Conservation (phyloP, 1,139 yeast species). For the Hansenula lynferdii region DNA sequence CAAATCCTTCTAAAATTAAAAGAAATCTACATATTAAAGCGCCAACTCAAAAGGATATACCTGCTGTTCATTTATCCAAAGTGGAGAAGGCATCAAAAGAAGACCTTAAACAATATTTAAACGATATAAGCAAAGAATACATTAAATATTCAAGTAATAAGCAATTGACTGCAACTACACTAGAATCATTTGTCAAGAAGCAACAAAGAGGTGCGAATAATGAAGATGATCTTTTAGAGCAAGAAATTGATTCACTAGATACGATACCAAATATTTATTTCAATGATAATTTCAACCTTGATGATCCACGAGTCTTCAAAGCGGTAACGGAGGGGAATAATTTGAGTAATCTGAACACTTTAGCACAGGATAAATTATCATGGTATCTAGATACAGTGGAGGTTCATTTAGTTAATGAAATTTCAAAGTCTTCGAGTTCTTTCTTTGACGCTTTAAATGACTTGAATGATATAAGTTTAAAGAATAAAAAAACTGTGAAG, state of each 20-base stretch:
- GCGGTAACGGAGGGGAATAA: slow-evolving; percentile 58
- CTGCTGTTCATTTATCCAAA: slow-evolving; percentile 69
- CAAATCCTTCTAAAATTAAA: slow-evolving; percentile 19
- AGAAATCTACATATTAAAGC: slow-evolving; percentile 43
- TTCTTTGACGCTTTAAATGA: slow-evolving; percentile 84
- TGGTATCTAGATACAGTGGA: slow-evolving; percentile 85
- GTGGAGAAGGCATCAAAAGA: slow-evolving; percentile 45
- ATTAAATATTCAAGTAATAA: slow-evolving; percentile 38
- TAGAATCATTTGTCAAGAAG: slow-evolving; percentile 23
- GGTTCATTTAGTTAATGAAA: slow-evolving; percentile 72
- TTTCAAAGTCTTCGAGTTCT: slow-evolving; percentile 76
- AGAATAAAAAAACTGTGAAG: slow-evolving; percentile 48
- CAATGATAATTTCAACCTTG: slow-evolving; percentile 67
- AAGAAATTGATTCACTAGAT: slow-evolving; percentile 12
- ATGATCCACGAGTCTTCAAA: slow-evolving; percentile 82
- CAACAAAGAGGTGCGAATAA: slow-evolving; percentile 23
- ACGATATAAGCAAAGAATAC: slow-evolving; percentile 48
- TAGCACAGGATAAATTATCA: slow-evolving; percentile 76
- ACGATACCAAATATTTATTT: slow-evolving; percentile 68
- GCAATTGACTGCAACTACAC: slow-evolving; percentile 36
- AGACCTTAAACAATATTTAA: slow-evolving; percentile 45
- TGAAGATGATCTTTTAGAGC: slow-evolving; percentile 10
- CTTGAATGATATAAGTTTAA: slow-evolving; percentile 51
- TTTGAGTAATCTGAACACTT: slow-evolving; percentile 27
- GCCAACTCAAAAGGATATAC: slow-evolving; percentile 82